Conservation (phyloP, 148 eudicot species). For the Polygonum maritimum region DNA sequence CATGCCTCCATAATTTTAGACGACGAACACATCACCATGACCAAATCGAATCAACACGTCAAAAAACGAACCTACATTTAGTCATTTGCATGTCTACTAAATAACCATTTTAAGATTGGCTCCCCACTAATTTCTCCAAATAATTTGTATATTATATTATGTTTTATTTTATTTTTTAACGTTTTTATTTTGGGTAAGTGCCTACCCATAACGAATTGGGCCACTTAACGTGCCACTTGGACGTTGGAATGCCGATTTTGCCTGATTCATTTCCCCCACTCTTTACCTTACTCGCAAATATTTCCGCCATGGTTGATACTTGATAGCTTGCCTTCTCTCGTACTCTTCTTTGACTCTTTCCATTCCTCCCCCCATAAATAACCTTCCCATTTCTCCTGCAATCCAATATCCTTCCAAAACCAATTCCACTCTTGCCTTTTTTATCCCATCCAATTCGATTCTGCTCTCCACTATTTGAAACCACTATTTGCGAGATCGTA, state of each 20-base stretch:
- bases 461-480: neutral
- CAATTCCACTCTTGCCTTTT: neutral
- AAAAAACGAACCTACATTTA: too few relatives aligned
- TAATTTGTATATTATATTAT: neutral
- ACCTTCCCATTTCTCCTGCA: neutral
- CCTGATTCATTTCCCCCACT: neutral
- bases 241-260: neutral
- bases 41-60: neutral
- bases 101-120: slow-evolving; percentile 1
- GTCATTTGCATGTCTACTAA: neutral
- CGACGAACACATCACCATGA: neutral
- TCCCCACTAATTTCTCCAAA: neutral
- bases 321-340: neutral
- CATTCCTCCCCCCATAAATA: slow-evolving; percentile 3
- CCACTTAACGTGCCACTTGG: slow-evolving; percentile 7
- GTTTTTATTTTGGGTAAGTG: neutral
- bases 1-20: too few relatives aligned
- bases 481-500: neutral
- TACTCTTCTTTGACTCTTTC: neutral
- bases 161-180: neutral
- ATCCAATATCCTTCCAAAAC: neutral
- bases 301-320: slow-evolving; percentile 3
- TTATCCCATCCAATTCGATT: neutral
- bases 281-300: neutral
- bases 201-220: neutral